A percentile compares a stretch with the other conserved stretches of the same genome.
These are phyloP conservation scores for Apiospora kogelbergensis DNA, from an alignment of 2,329 filamentous ascomycete species.

Conservation along the genomic window DNA sequence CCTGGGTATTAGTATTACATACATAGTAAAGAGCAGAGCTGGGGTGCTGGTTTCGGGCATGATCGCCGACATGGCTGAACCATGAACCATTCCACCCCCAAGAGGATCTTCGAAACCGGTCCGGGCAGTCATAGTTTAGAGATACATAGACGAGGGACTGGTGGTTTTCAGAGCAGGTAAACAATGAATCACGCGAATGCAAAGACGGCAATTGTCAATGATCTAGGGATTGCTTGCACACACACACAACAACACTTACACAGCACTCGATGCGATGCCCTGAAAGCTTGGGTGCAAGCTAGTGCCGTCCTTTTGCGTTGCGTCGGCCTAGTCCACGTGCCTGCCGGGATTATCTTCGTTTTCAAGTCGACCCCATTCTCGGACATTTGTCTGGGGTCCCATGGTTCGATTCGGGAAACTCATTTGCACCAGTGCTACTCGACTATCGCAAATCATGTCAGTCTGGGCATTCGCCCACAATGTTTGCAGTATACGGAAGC, in stretches of 20 bases:
- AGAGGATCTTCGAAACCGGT: conserved; percentile 1
- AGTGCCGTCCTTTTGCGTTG: not conserved
- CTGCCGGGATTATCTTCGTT: not conserved
- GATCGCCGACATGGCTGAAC: not conserved
- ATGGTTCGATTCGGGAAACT: not conserved
- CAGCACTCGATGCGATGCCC: not conserved
- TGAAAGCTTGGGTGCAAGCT: not conserved
- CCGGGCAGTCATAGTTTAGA: not conserved
- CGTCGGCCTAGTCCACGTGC: not conserved
- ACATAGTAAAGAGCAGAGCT: not conserved
- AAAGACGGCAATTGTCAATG: too few species aligned
- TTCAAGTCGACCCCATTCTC: not conserved
- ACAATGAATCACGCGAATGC: too few species aligned
- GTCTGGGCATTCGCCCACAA: not conserved
- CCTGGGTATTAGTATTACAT: too few species aligned
- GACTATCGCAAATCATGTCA: not conserved
- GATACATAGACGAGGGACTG: not conserved
- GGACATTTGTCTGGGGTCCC: not conserved
- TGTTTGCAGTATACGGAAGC: not conserved
- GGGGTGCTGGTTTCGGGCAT: not conserved
- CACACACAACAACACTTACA: too few species aligned
- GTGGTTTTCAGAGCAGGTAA: too few species aligned
- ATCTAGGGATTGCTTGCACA: too few species aligned
- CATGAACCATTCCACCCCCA: not conserved
- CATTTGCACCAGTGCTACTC: not conserved